Percentiles rank a stretch among this genome's conserved stretches.
Evolutionary conservation across 176 grass and related monocot genomes (phyloP).

Genomic region (Alloteropsis semialata): DNA sequence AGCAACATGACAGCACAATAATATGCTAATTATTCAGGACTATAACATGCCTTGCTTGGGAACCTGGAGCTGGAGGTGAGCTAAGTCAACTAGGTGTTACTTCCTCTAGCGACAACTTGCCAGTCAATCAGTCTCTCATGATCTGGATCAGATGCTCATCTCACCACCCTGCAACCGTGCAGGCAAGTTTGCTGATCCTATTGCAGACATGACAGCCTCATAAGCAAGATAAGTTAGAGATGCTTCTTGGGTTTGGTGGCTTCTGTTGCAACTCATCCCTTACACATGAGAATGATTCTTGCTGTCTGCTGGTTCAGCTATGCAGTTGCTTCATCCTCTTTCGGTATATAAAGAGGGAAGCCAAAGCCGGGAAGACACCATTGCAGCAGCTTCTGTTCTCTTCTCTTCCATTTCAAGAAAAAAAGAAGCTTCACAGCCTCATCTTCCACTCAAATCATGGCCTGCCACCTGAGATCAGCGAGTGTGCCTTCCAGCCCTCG

Average conservation of each 20-base stretch:
- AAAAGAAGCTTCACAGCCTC: neutral
- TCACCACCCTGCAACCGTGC: neutral
- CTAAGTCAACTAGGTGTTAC: neutral
- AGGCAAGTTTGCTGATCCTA: neutral
- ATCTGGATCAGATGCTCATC: neutral
- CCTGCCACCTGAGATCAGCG: neutral
- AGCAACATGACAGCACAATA: neutral
- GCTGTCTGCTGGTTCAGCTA: conserved; percentile 4
- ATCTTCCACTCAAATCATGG: neutral
- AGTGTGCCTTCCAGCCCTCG: conserved; percentile 14
- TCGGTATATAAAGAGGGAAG: conserved; percentile 12
- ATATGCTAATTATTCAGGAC: neutral
- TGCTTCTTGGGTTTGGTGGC: neutral
- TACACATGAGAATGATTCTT: conserved; percentile 16
- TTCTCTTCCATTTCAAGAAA: neutral
- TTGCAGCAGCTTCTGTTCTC: neutral
- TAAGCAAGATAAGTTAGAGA: neutral
- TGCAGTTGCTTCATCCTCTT: neutral
- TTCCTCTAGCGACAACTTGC: neutral
- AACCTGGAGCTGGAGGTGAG: neutral
- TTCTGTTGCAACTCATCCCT: neutral
- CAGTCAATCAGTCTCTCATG: neutral
- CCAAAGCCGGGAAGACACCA: neutral
- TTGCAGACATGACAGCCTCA: neutral
- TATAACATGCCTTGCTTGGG: neutral